These are phyloP conservation scores for Aspergillus bombycis DNA, from an alignment of 2,329 filamentous ascomycete species.

Conservation along the genomic window DNA sequence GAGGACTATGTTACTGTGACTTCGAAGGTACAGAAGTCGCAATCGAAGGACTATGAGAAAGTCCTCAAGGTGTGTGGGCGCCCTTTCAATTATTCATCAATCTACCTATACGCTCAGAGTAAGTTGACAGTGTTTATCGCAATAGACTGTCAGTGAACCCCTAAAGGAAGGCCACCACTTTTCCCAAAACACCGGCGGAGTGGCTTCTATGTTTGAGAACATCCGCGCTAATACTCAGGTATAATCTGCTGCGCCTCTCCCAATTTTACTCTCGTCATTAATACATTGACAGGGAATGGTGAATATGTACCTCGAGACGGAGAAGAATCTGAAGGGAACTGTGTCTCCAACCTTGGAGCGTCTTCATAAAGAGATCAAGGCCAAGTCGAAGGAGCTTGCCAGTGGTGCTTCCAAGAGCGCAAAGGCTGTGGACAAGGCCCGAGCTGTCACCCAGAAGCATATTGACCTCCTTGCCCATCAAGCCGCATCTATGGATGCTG, in stretches of 20 bases:
- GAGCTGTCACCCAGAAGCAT: constrained; percentile 86
- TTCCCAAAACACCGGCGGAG: constrained; percentile 81
- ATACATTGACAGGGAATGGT: constrained; percentile 66
- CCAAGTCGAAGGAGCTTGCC: constrained; percentile 87
- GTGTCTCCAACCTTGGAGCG: constrained; percentile 88
- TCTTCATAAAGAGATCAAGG: constrained; percentile 94
- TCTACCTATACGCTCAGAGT: not conserved
- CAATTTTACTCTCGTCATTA: not conserved
- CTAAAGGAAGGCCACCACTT: constrained; percentile 92
- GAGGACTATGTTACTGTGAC: constrained; percentile 86
- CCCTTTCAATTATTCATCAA: not conserved
- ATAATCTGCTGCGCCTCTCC: constrained; percentile 20
- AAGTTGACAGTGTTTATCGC: constrained; percentile 10
- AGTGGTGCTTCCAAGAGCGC: constrained; percentile 79
- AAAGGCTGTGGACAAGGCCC: constrained; percentile 90
- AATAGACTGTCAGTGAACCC: constrained; percentile 78
- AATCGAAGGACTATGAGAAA: constrained; percentile 94
- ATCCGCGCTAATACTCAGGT: constrained; percentile 86
- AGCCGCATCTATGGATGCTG: constrained; percentile 75
- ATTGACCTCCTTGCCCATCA: constrained; percentile 92
- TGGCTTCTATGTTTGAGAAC: constrained; percentile 91
- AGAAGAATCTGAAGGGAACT: constrained; percentile 83
- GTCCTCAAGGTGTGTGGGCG: constrained; percentile 71
- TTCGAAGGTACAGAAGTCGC: constrained; percentile 81
- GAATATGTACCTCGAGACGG: constrained; percentile 87